Base-by-base conservation (phyloP, 495 filamentous ascomycete species). In the Penicillium silybi region DNA sequence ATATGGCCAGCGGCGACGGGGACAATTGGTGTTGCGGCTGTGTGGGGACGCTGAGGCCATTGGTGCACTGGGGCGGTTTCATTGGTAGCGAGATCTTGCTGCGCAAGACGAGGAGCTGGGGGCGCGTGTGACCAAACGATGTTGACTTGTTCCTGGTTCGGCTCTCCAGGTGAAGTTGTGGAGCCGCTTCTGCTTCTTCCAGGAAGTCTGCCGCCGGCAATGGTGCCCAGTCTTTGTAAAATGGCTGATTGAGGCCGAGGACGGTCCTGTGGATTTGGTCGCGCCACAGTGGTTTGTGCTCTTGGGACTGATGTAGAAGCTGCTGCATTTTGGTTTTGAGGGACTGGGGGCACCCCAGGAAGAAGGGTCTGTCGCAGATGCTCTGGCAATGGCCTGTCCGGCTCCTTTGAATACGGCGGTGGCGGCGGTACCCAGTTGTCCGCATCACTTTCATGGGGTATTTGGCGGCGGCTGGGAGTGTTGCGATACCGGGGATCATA, bases 371-470 rank as follows among this genome's bases (percentile, higher is more conserved):
- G 56, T 32, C 64, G 63, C n/a, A 84, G 68, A 47, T 78, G 69
- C 10, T 81, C 78, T 41, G 81, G 80, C 34, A 85, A 65, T 22
- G 80, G 78, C 42, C 68, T 75, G 6, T 88, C 85, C 26, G 87
- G 74, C 13, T 90, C 83, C 13, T 80, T 82, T 17, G 83, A 80
- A 59, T 96, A 96, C 7, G 90, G 88, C 11, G 91, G 91, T n/a
- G 91, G 91, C 0, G 91, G 91, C 19, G 91, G 88, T 6, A 92
- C 88, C 91, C 91, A 96, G 53, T 92, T 89, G 56, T 96, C 91
- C 4, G 89, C 89, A 62, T 95, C 88, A 52, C 87, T 91, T 66
- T 95, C 89, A 67, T 95, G 88, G 10, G 90, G 90, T 52, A 87
- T 79, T 25, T 69, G 61, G 41, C 66, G 58, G 50, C 64, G 57